A percentile compares a stretch with the other conserved stretches of the same genome.
Evolutionary conservation across 352 stramenopile genomes (phyloP).

Genomic region (Achlya hypogyna): DNA sequence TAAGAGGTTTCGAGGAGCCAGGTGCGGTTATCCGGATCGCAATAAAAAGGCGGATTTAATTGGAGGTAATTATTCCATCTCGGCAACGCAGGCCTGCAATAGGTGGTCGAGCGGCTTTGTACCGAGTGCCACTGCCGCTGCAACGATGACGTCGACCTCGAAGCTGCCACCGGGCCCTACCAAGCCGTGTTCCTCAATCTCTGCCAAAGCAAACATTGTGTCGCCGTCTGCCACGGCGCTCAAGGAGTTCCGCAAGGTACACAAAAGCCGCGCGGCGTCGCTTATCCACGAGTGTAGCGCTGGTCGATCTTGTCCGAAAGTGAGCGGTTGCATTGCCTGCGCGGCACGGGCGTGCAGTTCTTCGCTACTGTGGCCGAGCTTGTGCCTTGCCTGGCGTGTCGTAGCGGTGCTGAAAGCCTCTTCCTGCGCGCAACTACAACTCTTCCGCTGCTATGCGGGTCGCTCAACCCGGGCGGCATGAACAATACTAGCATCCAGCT

Average conservation of each 20-base stretch:
- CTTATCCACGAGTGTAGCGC: constrained; percentile 29
- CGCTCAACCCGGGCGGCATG: constrained; percentile 12
- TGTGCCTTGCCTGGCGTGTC: constrained; percentile 65
- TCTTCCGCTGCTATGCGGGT: constrained; percentile 11
- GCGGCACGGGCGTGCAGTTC: constrained; percentile 55
- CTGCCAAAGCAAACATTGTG: neutral
- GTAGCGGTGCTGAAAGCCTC: constrained; percentile 65
- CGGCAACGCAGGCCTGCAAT: neutral
- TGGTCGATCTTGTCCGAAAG: constrained; percentile 72
- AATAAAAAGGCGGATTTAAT: constrained; percentile 2
- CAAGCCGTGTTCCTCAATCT: neutral
- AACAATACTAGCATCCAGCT: constrained; percentile 19
- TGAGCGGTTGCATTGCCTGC: constrained; percentile 57
- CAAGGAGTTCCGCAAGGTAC: constrained; percentile 20
- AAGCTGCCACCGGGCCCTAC: neutral
- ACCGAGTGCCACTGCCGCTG: too few relatives aligned
- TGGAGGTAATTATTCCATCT: constrained; percentile 15
- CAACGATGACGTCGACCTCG: neutral
- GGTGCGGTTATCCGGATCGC: neutral
- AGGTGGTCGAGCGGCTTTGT: neutral
- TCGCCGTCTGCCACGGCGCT: constrained; percentile 16
- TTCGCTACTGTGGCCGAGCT: constrained; percentile 61
- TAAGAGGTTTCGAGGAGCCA: too few relatives aligned
- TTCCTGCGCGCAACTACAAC: constrained; percentile 30
- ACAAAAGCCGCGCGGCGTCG: neutral